These are phyloP conservation scores for Fagus sylvatica DNA, from an alignment of 306 rosid species.

Conservation along the genomic window DNA sequence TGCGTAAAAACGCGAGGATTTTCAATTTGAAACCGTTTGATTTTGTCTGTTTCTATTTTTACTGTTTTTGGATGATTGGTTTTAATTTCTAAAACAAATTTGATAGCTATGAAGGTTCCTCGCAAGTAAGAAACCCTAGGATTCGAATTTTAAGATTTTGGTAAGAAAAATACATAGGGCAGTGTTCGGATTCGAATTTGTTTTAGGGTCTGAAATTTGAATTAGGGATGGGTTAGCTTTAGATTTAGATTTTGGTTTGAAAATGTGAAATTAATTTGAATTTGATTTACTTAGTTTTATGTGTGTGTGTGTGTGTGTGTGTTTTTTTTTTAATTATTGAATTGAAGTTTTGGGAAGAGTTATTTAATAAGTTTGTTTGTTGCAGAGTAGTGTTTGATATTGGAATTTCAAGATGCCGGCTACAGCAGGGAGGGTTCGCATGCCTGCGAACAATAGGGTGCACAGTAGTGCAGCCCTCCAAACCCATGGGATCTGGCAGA, in stretches of 20 bases:
- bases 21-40: no score
- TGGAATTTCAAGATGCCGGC: slow-evolving; percentile 74
- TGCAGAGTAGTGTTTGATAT: slow-evolving; percentile 30
- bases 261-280: no score
- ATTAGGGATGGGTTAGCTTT: no score
- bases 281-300: no score
- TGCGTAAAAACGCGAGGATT: neutral
- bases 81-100: neutral
- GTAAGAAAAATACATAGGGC: no score
- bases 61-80: neutral
- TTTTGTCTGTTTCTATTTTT: neutral
- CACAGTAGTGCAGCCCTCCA: slow-evolving; percentile 98
- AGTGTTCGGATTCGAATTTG: no score
- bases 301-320: no score
- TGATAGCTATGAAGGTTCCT: neutral
- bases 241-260: no score
- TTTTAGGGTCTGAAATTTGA: no score
- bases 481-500: slow-evolving; percentile 97
- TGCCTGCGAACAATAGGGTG: slow-evolving; percentile 97
- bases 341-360: neutral
- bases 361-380: slow-evolving; percentile 3
- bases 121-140: neutral
- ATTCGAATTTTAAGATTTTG: neutral
- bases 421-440: slow-evolving; percentile 97
- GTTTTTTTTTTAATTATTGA: neutral